Evolutionary conservation across 2,329 filamentous ascomycete genomes (phyloP), one percentile per base, ranked within the genome.

Genomic region (Fusarium nygamai): DNA sequence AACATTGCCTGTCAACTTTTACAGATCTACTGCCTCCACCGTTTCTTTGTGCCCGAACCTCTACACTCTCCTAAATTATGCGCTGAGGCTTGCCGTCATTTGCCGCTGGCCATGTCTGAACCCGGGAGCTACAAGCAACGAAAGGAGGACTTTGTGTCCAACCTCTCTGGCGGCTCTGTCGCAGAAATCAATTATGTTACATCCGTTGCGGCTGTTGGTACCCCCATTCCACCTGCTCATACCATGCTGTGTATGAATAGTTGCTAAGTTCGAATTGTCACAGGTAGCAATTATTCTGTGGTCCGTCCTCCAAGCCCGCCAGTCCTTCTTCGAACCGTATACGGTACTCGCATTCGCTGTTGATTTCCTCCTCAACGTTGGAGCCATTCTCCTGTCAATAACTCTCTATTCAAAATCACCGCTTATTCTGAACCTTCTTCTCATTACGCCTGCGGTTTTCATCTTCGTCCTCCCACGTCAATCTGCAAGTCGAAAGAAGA

Each of bases 111-210:
- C 74, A 85, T 85, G 81, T 81, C 84, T 71, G 78, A 80, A 74
- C 56, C 81, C 39, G 83, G 83, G 67, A 92, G 88, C 83, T 98
- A 98, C 87, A 99, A 98, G 85, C 90, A 93, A 79, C 88, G 93
- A 76, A 99, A 99, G 86, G 95, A 97, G 86, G 94, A 94, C 80
- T 98, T 98, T 82, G 96, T 99, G 80, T 98, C 96, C 62, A 94
- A 95, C 82, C 90, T 98, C 36, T 92, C 92, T 12, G 96, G 96
- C 46, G 94, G 96, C 67, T 89, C 91, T 38, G 91, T 97, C 69
- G 85, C 88, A 76, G 96, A 99, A 82, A 95, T 99, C 85, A 96
- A 95, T 82, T 89, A 90, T 78, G 93, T 98, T 76, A 94, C 94
- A 54, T 89, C 93, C 56, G 92, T 97, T 73, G 94, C 94, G 80